Evolutionary conservation across 148 eudicot genomes (phyloP).

Genomic region (Persicaria tinctoria): DNA sequence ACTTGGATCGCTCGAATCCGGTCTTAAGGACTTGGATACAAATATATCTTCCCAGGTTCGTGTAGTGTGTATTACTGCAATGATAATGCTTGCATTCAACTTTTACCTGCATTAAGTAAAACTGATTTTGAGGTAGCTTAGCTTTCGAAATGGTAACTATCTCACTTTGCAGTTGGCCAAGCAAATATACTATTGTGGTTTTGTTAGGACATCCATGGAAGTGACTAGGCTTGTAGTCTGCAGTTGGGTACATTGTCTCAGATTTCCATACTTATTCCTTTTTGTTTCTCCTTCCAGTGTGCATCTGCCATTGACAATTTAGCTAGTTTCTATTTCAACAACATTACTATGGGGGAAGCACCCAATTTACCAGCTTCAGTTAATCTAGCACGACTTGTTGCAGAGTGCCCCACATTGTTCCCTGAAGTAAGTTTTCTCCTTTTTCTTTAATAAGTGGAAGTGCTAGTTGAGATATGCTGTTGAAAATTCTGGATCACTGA

Average conservation of each 20-base stretch:
- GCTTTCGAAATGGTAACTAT: neutral
- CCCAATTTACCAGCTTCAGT: slow-evolving; percentile 72
- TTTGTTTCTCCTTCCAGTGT: slow-evolving; percentile 39
- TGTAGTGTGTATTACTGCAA: slow-evolving; percentile 3
- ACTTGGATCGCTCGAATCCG: slow-evolving; percentile 92
- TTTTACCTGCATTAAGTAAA: neutral
- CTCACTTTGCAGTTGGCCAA: neutral
- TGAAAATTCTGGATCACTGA: neutral
- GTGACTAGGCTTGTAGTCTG: slow-evolving; percentile 1
- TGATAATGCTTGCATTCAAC: neutral
- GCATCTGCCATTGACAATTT: slow-evolving; percentile 91
- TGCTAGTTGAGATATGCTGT: neutral
- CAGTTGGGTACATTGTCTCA: neutral
- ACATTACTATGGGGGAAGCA: slow-evolving; percentile 86
- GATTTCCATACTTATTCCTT: neutral
- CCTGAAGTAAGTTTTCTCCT: slow-evolving; percentile 60
- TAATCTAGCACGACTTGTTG: slow-evolving; percentile 72
- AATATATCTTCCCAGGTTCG: slow-evolving; percentile 82
- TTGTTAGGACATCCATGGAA: slow-evolving; percentile 1
- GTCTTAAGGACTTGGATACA: slow-evolving; percentile 79
- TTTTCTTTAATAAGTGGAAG: neutral
- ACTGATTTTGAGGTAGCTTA: neutral
- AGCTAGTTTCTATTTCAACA: slow-evolving; percentile 85
- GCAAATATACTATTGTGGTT: neutral
- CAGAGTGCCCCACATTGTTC: slow-evolving; percentile 77